These are phyloP conservation scores for Xylariaceae sp. DNA, from an alignment of 2,329 filamentous ascomycete genomes.

Conservation along the genomic window DNA sequence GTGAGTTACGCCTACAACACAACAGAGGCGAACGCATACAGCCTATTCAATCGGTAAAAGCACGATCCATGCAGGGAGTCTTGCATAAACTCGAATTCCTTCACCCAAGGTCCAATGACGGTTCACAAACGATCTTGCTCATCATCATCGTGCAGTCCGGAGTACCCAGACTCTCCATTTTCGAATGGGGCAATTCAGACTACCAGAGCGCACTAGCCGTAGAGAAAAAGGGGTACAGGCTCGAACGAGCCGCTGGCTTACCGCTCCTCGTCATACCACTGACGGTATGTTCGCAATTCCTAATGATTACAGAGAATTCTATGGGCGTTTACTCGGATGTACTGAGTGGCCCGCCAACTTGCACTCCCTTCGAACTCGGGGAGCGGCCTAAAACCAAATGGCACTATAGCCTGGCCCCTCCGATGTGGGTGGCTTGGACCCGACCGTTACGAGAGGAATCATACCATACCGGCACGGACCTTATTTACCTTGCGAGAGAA, in stretches of 20 bases:
- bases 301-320: constrained; percentile 57
- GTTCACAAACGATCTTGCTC: constrained; percentile 69
- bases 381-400: constrained; percentile 39
- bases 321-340: constrained; percentile 53
- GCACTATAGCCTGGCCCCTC: constrained; percentile 43
- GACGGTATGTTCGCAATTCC: constrained; percentile 63
- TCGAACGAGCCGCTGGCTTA: constrained; percentile 50
- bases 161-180: constrained; percentile 49
- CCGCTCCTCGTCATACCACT: constrained; percentile 69
- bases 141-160: constrained; percentile 51
- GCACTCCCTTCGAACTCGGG: constrained; percentile 41
- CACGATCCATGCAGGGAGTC: constrained; percentile 57
- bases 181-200: constrained; percentile 54
- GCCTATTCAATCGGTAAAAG: constrained; percentile 49
- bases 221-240: constrained; percentile 45
- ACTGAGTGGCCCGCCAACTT: constrained; percentile 47
- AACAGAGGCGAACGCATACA: constrained; percentile 40
- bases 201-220: constrained; percentile 38
- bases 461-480: constrained; percentile 62
- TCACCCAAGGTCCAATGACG: constrained; percentile 60
- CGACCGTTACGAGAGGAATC: constrained; percentile 63
- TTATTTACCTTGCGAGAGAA: constrained; percentile 81
- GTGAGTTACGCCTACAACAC: constrained; percentile 47
- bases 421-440: constrained; percentile 81
- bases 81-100: constrained; percentile 87